phyloP scores from a whole-genome alignment of 2,329 filamentous ascomycete genomes.

The Epichloe brachyelytri region DNA sequence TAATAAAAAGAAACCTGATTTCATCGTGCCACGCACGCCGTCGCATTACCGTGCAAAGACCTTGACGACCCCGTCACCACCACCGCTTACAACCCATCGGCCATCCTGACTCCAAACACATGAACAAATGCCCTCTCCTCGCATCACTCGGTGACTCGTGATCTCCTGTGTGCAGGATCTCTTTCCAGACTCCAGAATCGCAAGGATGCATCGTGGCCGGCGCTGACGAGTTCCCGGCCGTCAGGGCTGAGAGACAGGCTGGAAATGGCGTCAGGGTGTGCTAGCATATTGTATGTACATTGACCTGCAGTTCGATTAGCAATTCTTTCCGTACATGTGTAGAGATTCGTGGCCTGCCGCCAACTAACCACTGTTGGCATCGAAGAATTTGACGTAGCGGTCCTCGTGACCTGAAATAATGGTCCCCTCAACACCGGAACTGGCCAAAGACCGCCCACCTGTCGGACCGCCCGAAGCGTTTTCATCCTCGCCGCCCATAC shows the following conservation, averaged over 20 bases:
- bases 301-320: conserved; percentile 51
- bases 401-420: conserved; percentile 97
- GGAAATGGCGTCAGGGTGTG: conserved; percentile 86
- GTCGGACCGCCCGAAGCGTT: conserved; percentile 63
- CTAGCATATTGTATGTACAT: conserved; percentile 98
- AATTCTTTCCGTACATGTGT: background rate
- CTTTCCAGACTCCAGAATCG: conserved; percentile 95
- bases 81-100: conserved; percentile 84
- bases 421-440: conserved; percentile 76
- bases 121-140: conserved; percentile 86
- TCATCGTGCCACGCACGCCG: background rate
- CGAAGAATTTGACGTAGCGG: conserved; percentile 90
- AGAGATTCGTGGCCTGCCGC: background rate
- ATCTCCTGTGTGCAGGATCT: conserved; percentile 91
- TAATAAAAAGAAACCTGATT: background rate
- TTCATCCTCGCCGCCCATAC: conserved; percentile 59
- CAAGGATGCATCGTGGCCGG: conserved; percentile 87
- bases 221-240: conserved; percentile 85
- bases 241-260: conserved; percentile 85
- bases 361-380: conserved; percentile 90
- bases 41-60: conserved; percentile 52
- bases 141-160: conserved; percentile 83
- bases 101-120: conserved; percentile 96
- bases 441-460: conserved; percentile 49
- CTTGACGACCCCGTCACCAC: conserved; percentile 92